Evolutionary conservation across 352 stramenopile species (phyloP).

Genomic region (Globisporangium nagaii): DNA sequence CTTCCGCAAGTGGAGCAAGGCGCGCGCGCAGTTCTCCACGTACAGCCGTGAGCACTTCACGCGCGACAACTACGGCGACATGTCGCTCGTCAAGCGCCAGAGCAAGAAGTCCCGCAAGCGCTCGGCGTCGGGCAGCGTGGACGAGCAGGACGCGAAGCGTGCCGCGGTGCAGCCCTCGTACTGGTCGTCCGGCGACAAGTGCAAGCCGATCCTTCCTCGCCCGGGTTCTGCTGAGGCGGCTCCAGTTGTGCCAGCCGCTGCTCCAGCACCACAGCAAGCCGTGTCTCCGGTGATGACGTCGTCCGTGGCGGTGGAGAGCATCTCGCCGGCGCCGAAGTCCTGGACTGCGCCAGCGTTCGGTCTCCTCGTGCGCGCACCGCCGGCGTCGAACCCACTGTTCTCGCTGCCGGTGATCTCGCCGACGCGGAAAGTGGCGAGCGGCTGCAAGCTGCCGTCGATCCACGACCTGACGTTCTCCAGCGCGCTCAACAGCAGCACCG

Average conservation of each 20-base stretch:
- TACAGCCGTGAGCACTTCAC: slow-evolving; percentile 82
- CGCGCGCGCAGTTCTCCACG: slow-evolving; percentile 60
- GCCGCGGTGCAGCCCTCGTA: slow-evolving; percentile 16
- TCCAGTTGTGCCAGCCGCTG: neutral
- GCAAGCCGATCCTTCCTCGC: slow-evolving; percentile 58
- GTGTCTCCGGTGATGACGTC: neutral
- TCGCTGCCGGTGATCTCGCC: slow-evolving; percentile 36
- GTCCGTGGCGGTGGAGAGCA: neutral
- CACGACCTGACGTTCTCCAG: slow-evolving; percentile 37
- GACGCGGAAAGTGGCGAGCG: slow-evolving; percentile 26
- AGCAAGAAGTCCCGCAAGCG: slow-evolving; percentile 83
- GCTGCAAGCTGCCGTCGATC: slow-evolving; percentile 55
- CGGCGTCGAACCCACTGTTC: slow-evolving; percentile 12
- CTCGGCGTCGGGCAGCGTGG: slow-evolving; percentile 25
- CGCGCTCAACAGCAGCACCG: slow-evolving; percentile 9
- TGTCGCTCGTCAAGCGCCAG: slow-evolving; percentile 83
- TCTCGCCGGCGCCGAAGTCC: neutral
- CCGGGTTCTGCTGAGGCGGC: neutral
- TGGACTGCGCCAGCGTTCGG: slow-evolving; percentile 10
- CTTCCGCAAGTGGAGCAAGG: slow-evolving; percentile 90
- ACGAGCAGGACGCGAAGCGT: slow-evolving; percentile 37
- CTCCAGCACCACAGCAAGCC: neutral
- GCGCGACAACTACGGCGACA: slow-evolving; percentile 79
- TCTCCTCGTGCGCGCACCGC: slow-evolving; percentile 10
- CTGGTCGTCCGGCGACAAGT: slow-evolving; percentile 37